Base-by-base conservation (phyloP, 176 grass and related monocot genomes). In the Thinopyrum elongatum region DNA sequence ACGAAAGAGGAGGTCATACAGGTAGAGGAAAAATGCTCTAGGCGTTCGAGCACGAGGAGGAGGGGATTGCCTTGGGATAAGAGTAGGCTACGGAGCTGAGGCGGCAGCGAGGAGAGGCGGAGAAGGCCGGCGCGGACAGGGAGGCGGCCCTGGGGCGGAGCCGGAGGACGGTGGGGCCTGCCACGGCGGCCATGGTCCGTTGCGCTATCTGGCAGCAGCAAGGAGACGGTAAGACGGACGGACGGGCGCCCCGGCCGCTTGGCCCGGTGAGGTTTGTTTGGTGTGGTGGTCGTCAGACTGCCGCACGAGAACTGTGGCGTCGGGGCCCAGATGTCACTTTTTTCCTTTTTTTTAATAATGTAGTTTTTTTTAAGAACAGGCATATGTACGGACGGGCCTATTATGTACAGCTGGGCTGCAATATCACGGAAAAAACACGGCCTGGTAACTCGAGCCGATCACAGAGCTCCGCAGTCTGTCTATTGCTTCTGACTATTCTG, bases 141-240 rank as follows among this genome's bases (percentile, higher is more conserved):
- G 81, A 28, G 46, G 85, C 67, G 5, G 49, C 39, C 76, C 81
- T 25, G 49, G 70, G 85, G n/a, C 77, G 76, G 60, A 91, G 61
- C 35, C 77, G 81, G 81, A 81, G 62, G 29, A 78, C 35, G 49
- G 89, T 69, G 66, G 80, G 76, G 76, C 76, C 84, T 38, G 81
- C 81, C 28, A 76, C 89, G 70, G 70, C 77, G 85, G 77, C 89
- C 89, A 85, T 88, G 76, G 81, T 22, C 66, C 65, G 75, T 39
- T n/a, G 73, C 51, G 74, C 73, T 90, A 90, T 90, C 89, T 74
- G 80, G 75, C 60, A 80, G 80, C 15, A 29, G 67, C 22, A 44
- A 49, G 70, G 47, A 16, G 6, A 11, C 6, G 6, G 66, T n/a
- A 1, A 19, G n/a, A 6, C 29, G 38, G 41, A 22, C 38, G 81